Base-by-base conservation (phyloP, 2,329 filamentous ascomycete genomes). In the Colletotrichum destructivum region DNA sequence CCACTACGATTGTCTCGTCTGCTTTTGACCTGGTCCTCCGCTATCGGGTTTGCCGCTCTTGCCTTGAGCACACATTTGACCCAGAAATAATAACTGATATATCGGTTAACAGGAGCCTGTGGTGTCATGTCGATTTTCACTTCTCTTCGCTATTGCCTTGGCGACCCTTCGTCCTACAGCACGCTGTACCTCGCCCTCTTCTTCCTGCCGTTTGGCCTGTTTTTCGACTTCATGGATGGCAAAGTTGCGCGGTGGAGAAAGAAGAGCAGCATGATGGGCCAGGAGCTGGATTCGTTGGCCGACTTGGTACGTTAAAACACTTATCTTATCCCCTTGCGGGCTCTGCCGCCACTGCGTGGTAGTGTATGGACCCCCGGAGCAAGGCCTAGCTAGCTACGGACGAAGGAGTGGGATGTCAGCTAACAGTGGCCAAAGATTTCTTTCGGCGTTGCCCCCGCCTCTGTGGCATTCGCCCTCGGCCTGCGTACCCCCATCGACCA, bases 151-250 rank as follows among this genome's bases (percentile, higher is more conserved):
- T 98, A 98, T 88, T 96, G 93, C 82, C 89, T 97, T 74, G 92
- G 91, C 74, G 89, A 92, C 75, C 88, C 92, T 11, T 80, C 87
- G 71, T 85, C 92, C 66, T 86, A 90, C 76, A 86, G 86, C 63
- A 92, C 94, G 77, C 85, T 98, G 66, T 98, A 94, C 89, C 84
- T 92, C 44, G 95, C 96, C 2, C 90, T 99, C 60, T 90, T 86
- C 5, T 94, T 98, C 82, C 93, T 98, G 82, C 96, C 96, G 0
- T 94, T 98, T 71, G 95, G 95, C 6, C 87, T 98, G 15, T 98
- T 98, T 86, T 98, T 98, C 82, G 96, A 99, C 83, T 97, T 98
- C 80, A 94, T 98, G 88, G 96, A 99, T 82, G 96, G 96, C 79
- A 96, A 95, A 81, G 95, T 99, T 67, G 96, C 96, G 74, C 89